Conservation (phyloP, 2,329 filamentous ascomycete genomes). For the Hymenoscyphus repandus region DNA sequence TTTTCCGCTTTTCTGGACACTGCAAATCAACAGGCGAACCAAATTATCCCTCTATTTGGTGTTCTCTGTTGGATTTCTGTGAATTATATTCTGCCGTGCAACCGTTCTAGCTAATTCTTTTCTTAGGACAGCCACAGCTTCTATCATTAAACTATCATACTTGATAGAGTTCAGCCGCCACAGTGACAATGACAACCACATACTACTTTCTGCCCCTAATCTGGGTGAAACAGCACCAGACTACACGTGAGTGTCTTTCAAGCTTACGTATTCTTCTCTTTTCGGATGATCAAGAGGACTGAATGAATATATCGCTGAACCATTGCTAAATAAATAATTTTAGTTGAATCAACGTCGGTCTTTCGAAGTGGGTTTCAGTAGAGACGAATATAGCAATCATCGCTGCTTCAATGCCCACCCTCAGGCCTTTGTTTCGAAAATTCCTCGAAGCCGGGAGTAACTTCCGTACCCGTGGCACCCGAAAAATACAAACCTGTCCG, state of each 20-base stretch:
- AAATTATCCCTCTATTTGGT: neutral
- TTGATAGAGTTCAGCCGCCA: too few relatives aligned
- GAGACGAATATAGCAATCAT: neutral
- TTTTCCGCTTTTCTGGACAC: neutral
- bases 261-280: too few relatives aligned
- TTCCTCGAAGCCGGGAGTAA: neutral
- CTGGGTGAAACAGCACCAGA: too few relatives aligned
- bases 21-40: neutral
- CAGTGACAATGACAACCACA: too few relatives aligned
- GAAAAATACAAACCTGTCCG: neutral
- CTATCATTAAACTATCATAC: neutral
- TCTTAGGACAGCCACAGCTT: neutral
- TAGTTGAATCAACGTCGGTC: too few relatives aligned
- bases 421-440: neutral
- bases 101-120: neutral
- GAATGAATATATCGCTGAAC: too few relatives aligned
- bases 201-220: too few relatives aligned
- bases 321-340: neutral
- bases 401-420: neutral
- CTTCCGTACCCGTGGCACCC: neutral
- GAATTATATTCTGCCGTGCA: neutral
- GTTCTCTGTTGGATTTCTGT: neutral
- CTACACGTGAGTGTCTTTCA: too few relatives aligned
- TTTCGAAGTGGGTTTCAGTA: neutral
- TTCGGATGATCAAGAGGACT: too few relatives aligned